These are phyloP conservation scores for Uronychia binucleata DNA, from an alignment of 73 alveolate species.

Conservation along the genomic window DNA sequence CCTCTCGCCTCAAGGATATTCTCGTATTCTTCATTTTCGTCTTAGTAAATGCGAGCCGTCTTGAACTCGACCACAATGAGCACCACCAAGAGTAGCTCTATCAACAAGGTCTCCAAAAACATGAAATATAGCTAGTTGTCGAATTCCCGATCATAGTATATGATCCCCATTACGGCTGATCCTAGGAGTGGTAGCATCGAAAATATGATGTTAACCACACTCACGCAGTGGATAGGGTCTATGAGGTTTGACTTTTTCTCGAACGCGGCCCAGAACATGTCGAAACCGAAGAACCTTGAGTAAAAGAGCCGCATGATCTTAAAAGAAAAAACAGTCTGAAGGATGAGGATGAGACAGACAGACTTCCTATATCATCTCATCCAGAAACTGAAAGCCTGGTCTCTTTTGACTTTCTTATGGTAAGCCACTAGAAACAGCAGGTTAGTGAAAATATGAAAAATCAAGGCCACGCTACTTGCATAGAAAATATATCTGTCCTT, in stretches of 20 bases:
- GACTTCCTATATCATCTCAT: slow-evolving; percentile 11
- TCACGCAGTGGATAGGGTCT: slow-evolving; percentile 6
- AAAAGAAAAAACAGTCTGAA: slow-evolving; percentile 5
- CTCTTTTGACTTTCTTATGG: slow-evolving; percentile 9
- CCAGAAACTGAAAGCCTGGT: slow-evolving; percentile 35
- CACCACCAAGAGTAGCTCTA: not conserved
- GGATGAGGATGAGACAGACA: not conserved
- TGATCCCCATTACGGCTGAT: slow-evolving; percentile 4
- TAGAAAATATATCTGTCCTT: slow-evolving; percentile 12
- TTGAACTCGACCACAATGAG: not conserved
- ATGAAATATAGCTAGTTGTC: slow-evolving; percentile 33
- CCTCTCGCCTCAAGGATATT: not conserved
- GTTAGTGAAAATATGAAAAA: slow-evolving; percentile 3
- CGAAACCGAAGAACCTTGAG: slow-evolving; percentile 28
- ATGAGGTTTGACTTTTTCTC: slow-evolving; percentile 12
- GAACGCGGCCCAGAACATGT: slow-evolving; percentile 20
- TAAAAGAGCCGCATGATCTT: slow-evolving; percentile 29
- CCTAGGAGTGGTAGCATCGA: slow-evolving; percentile 12
- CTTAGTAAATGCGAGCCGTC: not conserved
- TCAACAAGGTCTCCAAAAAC: slow-evolving; percentile 13
- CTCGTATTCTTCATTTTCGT: slow-evolving; percentile 9
- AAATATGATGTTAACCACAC: slow-evolving; percentile 8
- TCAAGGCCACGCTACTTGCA: not conserved
- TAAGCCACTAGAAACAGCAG: slow-evolving; percentile 16
- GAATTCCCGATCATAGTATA: slow-evolving; percentile 4